Evolutionary conservation across 306 rosid genomes (phyloP).

Genomic region (Cicer arietinum): DNA sequence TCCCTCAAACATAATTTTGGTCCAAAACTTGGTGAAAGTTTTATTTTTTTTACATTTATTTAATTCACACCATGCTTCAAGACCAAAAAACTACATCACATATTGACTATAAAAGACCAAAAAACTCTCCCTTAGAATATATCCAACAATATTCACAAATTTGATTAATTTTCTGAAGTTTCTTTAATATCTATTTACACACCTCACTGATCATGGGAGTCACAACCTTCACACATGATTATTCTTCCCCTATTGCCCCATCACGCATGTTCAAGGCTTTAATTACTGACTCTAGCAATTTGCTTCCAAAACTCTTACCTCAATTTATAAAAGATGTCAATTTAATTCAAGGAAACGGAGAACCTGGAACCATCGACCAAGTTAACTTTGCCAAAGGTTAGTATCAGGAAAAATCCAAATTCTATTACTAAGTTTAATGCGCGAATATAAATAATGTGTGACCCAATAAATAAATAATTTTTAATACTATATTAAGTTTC

Average conservation of each 20-base stretch:
- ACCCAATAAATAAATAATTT: no score
- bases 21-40: no score
- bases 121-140: constrained; percentile 9
- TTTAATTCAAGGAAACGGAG: constrained; percentile 69
- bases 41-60: no score
- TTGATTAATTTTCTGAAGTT: constrained; percentile 14
- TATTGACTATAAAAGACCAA: constrained; percentile 36
- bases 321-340: constrained; percentile 60
- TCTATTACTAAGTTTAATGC: no score
- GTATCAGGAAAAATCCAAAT: not conserved
- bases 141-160: constrained; percentile 41
- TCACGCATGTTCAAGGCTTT: constrained; percentile 70
- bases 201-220: constrained; percentile 55
- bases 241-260: constrained; percentile 58
- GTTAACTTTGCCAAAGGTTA: constrained; percentile 71
- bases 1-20: no score
- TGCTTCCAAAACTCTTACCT: constrained; percentile 78
- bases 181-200: not conserved
- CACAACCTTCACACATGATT: constrained; percentile 56
- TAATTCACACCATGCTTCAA: no score
- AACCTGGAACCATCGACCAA: constrained; percentile 75
- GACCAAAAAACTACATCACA: no score
- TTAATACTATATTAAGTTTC: no score
- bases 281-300: constrained; percentile 58
- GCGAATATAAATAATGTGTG: no score